Conservation (phyloP, 2,329 filamentous ascomycete genomes). For the Aspergillus spinulosporus region DNA sequence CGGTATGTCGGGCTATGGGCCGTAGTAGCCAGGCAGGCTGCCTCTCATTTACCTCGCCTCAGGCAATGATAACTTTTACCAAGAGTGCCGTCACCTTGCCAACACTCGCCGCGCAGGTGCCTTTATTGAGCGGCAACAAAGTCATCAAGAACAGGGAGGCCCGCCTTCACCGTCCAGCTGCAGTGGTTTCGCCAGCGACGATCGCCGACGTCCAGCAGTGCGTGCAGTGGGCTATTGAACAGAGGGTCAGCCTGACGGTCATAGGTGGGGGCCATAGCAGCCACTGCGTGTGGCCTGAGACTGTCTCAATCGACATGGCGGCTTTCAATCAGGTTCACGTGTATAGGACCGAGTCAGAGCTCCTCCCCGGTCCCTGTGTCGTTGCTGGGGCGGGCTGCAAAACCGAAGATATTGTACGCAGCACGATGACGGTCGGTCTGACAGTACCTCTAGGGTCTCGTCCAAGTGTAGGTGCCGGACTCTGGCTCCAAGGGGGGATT, state of each 20-base stretch:
- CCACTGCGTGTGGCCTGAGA: constrained; percentile 56
- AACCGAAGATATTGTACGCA: constrained; percentile 54
- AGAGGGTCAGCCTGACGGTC: constrained; percentile 50
- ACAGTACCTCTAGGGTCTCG: constrained; percentile 62
- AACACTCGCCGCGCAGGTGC: constrained; percentile 48
- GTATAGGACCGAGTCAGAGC: constrained; percentile 14
- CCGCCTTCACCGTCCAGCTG: constrained; percentile 45
- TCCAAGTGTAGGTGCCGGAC: constrained; percentile 63
- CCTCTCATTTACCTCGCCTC: constrained; percentile 53
- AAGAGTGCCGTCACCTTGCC: constrained; percentile 46
- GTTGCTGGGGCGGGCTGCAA: constrained; percentile 59
- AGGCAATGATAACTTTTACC: constrained; percentile 55
- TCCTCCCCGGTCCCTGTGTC: constrained; percentile 38
- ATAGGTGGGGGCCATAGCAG: constrained; percentile 62
- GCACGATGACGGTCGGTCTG: constrained; percentile 50
- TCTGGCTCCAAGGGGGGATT: constrained; percentile 67
- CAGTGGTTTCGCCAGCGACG: constrained; percentile 49
- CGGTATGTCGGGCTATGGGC: constrained; percentile 53
- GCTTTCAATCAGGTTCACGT: constrained; percentile 54
- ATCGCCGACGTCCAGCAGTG: constrained; percentile 56
- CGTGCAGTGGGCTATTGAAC: constrained; percentile 57
- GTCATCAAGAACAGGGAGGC: constrained; percentile 50
- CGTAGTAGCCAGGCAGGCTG: constrained; percentile 39
- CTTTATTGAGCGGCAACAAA: constrained; percentile 26
- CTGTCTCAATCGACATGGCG: constrained; percentile 60